Base-by-base conservation (phyloP, 495 filamentous ascomycete genomes). In the Trichodelitschia bisporula region DNA sequence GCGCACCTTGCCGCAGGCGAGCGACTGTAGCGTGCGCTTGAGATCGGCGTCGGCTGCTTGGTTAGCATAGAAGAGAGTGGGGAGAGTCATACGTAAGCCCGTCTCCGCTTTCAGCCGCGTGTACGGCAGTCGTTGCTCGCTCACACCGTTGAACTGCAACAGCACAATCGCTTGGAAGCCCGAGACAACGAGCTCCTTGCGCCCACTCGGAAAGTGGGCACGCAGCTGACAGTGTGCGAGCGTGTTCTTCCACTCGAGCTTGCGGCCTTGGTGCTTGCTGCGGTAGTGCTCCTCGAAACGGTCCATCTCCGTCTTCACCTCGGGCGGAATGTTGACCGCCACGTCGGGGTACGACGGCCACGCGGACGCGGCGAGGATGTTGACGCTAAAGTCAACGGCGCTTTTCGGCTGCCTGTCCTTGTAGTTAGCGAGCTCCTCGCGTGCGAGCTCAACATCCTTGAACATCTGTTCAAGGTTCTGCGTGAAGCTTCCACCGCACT, bases 381-480 rank as follows among this genome's bases (percentile, higher is more conserved):
- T 86, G 40, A 92, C 86, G 40, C 59, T 71, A 20, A 95, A 61
- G 47, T 92, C 84, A 15, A 91, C 40, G n/a, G 53, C 45, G 19
- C 56, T 48, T 21, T 55, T 59, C 20, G 56, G 42, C 23, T 55
- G 54, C 11, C 58, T 54, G 29, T 59, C 54, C 35, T 66, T 80
- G 54, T 82, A 93, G 0, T 72, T 69, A 3, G 48, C 34, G 60
- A 91, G 80, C 42, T 89, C 79, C 35, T 91, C 83, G 19, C 69
- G 65, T 9, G 72, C 74, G 31, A 93, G 59, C 37, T 91, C 83
- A 49, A 93, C 77, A 42, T 99, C 86, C 44, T 90, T 92, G 57
- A 99, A 95, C 86, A 99, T 99, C 19, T 79, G 75, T 49, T 99
- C 86, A 2, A 99, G 61, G 42, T 99, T 95, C 40, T 91, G 78